A percentile compares a stretch with the other conserved stretches of the same genome.
phyloP scores from a whole-genome alignment of 495 filamentous ascomycete species.

The Friedmanniomyces simplex region DNA sequence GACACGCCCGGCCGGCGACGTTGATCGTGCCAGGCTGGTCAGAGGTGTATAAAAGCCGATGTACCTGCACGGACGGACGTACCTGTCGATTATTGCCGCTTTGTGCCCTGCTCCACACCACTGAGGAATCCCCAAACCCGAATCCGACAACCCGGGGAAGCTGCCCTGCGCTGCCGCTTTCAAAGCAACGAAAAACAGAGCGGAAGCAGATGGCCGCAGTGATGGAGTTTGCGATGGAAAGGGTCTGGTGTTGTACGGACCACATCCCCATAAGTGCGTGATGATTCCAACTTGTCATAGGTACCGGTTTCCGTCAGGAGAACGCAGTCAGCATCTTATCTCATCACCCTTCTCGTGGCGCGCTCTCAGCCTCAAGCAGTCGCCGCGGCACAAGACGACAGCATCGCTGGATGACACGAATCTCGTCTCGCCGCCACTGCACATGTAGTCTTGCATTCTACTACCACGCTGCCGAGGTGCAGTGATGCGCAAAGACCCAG shows the following conservation, averaged over 20 bases:
- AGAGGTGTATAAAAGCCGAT: background rate
- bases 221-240: background rate
- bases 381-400: too few species aligned
- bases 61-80: background rate
- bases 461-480: too few species aligned
- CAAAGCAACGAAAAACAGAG: background rate
- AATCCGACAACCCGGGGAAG: background rate
- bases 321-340: background rate
- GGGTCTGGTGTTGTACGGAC: background rate
- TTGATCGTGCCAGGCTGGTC: background rate
- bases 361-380: too few species aligned
- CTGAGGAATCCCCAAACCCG: background rate
- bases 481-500: too few species aligned
- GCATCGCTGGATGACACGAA: too few species aligned
- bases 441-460: too few species aligned
- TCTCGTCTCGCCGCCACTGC: too few species aligned
- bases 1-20: background rate
- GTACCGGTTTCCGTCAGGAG: background rate
- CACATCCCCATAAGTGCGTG: background rate
- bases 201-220: too few species aligned
- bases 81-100: background rate
- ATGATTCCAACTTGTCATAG: too few species aligned
- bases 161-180: background rate
- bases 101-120: background rate
- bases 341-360: too few species aligned